Percentiles rank a stretch among this genome's conserved stretches.
phyloP scores from a whole-genome alignment of 495 filamentous ascomycete genomes.

The Chlorociboria aeruginascens region DNA sequence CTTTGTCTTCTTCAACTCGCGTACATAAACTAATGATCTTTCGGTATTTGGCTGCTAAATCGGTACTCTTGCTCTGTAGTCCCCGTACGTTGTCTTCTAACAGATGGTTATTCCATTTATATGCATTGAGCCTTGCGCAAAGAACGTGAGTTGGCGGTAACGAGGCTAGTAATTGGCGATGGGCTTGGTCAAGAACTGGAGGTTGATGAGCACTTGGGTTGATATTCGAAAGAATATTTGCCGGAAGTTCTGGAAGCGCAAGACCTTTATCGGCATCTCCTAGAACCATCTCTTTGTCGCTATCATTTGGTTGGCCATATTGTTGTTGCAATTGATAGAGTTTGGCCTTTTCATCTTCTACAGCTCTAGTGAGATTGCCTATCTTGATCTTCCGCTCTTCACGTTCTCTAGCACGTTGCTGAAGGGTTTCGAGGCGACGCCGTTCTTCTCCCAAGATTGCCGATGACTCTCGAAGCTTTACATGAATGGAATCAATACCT shows the following conservation, averaged over 20 bases:
- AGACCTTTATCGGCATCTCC: constrained; percentile 33
- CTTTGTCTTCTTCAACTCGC: constrained; percentile 44
- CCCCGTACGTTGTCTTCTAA: constrained; percentile 32
- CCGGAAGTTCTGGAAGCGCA: constrained; percentile 30
- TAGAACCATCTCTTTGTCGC: constrained; percentile 29
- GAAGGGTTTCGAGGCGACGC: constrained; percentile 53
- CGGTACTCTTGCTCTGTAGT: constrained; percentile 48
- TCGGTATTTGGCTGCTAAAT: constrained; percentile 57
- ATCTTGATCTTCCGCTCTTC: constrained; percentile 49
- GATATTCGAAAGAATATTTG: constrained; percentile 12
- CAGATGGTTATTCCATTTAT: constrained; percentile 31
- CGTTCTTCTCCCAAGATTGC: constrained; percentile 64
- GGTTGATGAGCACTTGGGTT: constrained; percentile 10
- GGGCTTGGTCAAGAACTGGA: constrained; percentile 13
- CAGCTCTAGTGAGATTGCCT: constrained; percentile 44
- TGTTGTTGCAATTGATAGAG: constrained; percentile 25
- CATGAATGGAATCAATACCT: constrained; percentile 63
- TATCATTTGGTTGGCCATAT: constrained; percentile 20
- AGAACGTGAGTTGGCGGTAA: constrained; percentile 11
- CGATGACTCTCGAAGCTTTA: constrained; percentile 67
- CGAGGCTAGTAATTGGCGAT: constrained; percentile 11
- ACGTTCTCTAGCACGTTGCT: constrained; percentile 43
- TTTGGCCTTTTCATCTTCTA: constrained; percentile 31
- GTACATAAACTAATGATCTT: constrained; percentile 61
- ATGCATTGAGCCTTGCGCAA: constrained; percentile 30